phyloP scores from a whole-genome alignment of 2,329 filamentous ascomycete species.

The Dactylellina leptospora region DNA sequence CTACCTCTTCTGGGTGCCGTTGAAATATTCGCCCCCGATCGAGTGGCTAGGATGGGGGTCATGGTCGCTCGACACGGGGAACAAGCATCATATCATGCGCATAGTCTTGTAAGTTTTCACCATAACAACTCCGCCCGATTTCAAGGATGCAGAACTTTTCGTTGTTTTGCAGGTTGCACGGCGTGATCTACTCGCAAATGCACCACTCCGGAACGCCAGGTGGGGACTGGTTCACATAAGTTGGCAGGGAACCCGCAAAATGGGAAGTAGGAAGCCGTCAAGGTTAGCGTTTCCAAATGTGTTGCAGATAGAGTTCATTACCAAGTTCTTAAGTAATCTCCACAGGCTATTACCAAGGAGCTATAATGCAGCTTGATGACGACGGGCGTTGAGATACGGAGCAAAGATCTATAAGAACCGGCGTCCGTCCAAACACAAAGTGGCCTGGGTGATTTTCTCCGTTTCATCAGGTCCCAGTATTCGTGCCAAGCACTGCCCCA shows the following conservation, averaged over 20 bases:
- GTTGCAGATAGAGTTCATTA: slow-evolving; percentile 22
- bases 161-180: neutral
- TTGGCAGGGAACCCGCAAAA: neutral
- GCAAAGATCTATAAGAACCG: slow-evolving; percentile 2
- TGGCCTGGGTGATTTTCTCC: no score
- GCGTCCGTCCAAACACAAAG: no score
- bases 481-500: no score
- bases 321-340: slow-evolving; percentile 18
- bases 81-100: neutral
- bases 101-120: neutral
- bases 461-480: no score
- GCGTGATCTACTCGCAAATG: slow-evolving; percentile 11
- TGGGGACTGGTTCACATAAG: slow-evolving; percentile 1
- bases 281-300: slow-evolving; percentile 20
- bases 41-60: slow-evolving; percentile 7
- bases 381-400: slow-evolving; percentile 7
- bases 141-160: neutral
- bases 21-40: slow-evolving; percentile 27
- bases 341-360: neutral
- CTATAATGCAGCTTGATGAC: neutral
- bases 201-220: slow-evolving; percentile 10
- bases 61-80: neutral
- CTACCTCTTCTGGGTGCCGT: slow-evolving; percentile 38
- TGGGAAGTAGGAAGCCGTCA: slow-evolving; percentile 19
- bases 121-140: neutral